Evolutionary conservation across 73 alveolate species (phyloP).

Genomic region (Stentor roeselii): DNA sequence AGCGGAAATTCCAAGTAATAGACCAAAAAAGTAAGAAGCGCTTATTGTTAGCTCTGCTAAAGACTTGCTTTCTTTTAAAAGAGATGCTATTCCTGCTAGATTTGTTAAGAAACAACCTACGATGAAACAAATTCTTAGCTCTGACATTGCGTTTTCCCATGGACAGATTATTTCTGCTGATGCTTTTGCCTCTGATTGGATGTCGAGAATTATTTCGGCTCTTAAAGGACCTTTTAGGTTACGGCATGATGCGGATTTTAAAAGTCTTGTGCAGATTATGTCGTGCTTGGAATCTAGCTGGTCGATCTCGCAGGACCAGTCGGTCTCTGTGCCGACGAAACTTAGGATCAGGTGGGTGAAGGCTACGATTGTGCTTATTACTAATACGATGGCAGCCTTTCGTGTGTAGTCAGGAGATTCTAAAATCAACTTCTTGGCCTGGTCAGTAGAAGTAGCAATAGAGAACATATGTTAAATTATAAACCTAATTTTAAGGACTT

Average conservation of each 20-base stretch:
- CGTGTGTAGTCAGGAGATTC: constrained; percentile 11
- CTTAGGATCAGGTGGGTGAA: neutral
- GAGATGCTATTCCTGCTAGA: constrained; percentile 32
- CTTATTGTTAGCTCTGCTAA: constrained; percentile 32
- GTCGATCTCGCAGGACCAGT: neutral
- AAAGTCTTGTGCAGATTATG: neutral
- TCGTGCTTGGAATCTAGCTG: neutral
- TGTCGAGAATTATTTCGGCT: neutral
- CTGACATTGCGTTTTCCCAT: constrained; percentile 49
- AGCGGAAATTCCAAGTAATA: constrained; percentile 36
- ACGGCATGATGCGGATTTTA: neutral
- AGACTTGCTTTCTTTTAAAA: constrained; percentile 30
- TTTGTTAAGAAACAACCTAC: constrained; percentile 11
- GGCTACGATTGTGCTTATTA: neutral
- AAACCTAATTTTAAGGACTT: too few species aligned
- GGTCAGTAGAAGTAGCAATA: neutral
- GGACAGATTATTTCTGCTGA: constrained; percentile 31
- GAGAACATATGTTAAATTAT: too few species aligned
- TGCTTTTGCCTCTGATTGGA: neutral
- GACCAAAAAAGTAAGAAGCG: constrained; percentile 28
- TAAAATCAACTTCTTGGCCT: neutral
- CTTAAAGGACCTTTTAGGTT: neutral
- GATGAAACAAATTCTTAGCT: constrained; percentile 37
- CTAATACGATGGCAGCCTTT: neutral
- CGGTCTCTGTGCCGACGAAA: neutral